A percentile compares a stretch with the other conserved stretches of the same genome.
Evolutionary conservation across 2,329 filamentous ascomycete genomes (phyloP).

Genomic region (Fulvia fulva): DNA sequence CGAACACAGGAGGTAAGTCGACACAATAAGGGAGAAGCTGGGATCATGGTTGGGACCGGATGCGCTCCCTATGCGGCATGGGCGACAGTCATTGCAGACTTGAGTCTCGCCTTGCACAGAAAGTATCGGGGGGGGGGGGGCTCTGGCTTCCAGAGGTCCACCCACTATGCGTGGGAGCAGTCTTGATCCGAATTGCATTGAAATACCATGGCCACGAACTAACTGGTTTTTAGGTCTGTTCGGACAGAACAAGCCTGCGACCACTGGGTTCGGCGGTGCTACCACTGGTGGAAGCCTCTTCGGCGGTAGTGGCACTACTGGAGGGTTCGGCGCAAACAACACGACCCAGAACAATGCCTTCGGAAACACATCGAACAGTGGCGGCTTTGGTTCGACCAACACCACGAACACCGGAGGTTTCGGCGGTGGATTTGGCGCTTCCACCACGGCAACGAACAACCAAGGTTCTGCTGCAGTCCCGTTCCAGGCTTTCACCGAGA

Average conservation of each 20-base stretch:
- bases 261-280: constrained; percentile 49
- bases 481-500: constrained; percentile 68
- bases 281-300: constrained; percentile 38
- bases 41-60: too few relatives aligned
- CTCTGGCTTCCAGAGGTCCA: too few relatives aligned
- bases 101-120: too few relatives aligned
- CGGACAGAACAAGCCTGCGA: constrained; percentile 34
- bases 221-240: constrained; percentile 33
- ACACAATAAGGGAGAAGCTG: background rate
- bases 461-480: constrained; percentile 64
- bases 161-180: too few relatives aligned
- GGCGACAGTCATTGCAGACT: too few relatives aligned
- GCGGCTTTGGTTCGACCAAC: constrained; percentile 38
- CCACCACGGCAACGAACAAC: constrained; percentile 47
- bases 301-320: constrained; percentile 36
- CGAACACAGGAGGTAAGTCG: constrained; percentile 29
- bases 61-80: too few relatives aligned
- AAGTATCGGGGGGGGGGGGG: too few relatives aligned
- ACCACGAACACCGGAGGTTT: constrained; percentile 20
- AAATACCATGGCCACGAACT: too few relatives aligned
- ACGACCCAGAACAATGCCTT: constrained; percentile 8
- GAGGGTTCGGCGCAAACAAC: constrained; percentile 34
- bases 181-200: too few relatives aligned
- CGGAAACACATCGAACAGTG: constrained; percentile 8
- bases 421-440: constrained; percentile 29